phyloP scores from a whole-genome alignment of 345 rosid species.

The Lenwebbia sp. region DNA sequence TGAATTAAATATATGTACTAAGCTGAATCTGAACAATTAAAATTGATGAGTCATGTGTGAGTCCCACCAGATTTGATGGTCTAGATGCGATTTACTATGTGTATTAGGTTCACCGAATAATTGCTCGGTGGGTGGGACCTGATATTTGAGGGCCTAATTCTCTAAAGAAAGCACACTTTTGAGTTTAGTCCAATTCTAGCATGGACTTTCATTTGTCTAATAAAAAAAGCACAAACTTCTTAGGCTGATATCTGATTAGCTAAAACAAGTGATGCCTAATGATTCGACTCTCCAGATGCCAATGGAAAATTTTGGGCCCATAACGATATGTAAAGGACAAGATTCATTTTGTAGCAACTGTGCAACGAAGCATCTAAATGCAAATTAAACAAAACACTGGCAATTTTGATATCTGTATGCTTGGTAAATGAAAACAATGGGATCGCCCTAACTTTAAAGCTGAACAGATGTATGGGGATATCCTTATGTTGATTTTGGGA shows the following conservation, averaged over 20 bases:
- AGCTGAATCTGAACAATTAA: not conserved
- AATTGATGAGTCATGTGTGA: not conserved
- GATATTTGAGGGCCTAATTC: not conserved
- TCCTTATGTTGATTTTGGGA: not conserved
- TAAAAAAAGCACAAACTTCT: not conserved
- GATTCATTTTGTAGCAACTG: not conserved
- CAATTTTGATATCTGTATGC: not conserved
- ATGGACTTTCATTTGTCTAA: not conserved
- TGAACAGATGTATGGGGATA: not conserved
- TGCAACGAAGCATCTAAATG: not conserved
- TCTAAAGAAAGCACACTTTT: not conserved
- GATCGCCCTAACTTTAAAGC: not conserved
- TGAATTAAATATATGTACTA: not conserved
- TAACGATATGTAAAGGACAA: not conserved
- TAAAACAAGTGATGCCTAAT: not conserved
- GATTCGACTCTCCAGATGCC: not conserved
- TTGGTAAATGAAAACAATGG: not conserved
- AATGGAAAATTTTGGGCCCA: not conserved
- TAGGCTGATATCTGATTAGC: not conserved
- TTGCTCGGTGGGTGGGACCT: not conserved
- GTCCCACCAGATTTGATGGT: not conserved
- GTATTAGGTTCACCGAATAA: not conserved
- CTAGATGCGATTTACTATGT: not conserved
- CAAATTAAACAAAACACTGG: not conserved
- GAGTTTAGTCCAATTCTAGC: not conserved